Base-by-base conservation (phyloP, 495 filamentous ascomycete species). In the Patellaria atrata region DNA sequence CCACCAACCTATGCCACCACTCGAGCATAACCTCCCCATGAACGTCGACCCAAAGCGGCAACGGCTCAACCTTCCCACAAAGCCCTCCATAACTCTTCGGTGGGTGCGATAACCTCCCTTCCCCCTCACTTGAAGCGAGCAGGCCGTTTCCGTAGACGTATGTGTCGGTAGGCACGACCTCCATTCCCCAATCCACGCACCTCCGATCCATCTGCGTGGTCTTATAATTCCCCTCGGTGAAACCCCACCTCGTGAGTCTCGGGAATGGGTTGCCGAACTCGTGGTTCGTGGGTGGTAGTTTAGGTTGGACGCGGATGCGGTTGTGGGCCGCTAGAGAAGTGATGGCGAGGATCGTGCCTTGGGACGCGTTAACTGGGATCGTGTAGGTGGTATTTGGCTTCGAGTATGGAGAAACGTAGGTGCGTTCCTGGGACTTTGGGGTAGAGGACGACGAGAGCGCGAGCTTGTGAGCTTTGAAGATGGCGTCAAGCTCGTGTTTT, bases 301-400 rank as follows among this genome's bases (percentile, higher is more conserved):
- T 52, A 0, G 72, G 63, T 3, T 62, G 48, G 6, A 81, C 34
- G n/a, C 51, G 60, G 22, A 91, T 52, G 12, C 67, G 62, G 0
- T 71, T 66, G 17, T 63, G 37, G 0, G 76, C 72, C 22, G 76
- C 57, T 16, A 93, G 63, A 47, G 85, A 81, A 15, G 74, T 61
- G 27, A 82, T 39, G 4, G 70, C 77, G 47, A 91, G 64, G 24
- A 79, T 69, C 22, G 75, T 67, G 13, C 79, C 79, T 45, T 89
- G 76, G 22, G 63, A 55, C 5, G 67, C 62, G 35, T 60, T 44
- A 35, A 64, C 65, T 8, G 64, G 58, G 4, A 52, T 23, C 57
- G 44, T 12, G 51, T 50, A 32, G 47, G 52, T 33, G 30, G 41
- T 15, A 48, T 52, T 19, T 20, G 59, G 22, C 8, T 9, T 21